A percentile compares a stretch with the other conserved stretches of the same genome.
Evolutionary conservation across 1,284 basidiomycete species (phyloP).

Genomic region (Sphagnurus paluster): DNA sequence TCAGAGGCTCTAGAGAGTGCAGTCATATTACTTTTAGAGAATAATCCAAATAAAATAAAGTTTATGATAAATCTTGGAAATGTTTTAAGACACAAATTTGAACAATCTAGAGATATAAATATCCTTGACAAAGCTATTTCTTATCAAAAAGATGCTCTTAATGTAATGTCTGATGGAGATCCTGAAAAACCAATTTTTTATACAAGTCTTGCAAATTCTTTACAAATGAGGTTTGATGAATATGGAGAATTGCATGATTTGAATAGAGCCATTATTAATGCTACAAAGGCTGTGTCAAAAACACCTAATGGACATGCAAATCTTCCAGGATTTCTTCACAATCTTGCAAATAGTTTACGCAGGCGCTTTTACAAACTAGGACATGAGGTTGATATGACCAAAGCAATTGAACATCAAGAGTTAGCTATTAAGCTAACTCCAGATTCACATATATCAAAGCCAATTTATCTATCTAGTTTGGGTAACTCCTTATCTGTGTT

Average conservation of each 20-base stretch:
- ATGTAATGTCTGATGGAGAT: not conserved
- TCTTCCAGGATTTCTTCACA: not conserved
- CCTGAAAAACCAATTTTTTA: not conserved
- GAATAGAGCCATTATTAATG: not conserved
- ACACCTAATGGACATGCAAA: constrained; percentile 1
- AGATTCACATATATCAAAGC: constrained; percentile 4
- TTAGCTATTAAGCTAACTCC: constrained; percentile 11
- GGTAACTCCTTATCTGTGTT: constrained; percentile 7
- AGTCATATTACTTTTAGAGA: not conserved
- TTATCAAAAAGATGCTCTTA: not conserved
- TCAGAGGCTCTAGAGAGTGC: constrained; percentile 8
- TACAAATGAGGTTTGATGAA: not conserved
- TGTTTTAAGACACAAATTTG: not conserved
- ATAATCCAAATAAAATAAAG: not conserved
- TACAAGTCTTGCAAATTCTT: not conserved
- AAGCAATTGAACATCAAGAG: constrained; percentile 1
- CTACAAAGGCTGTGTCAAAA: not conserved
- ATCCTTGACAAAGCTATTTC: constrained; percentile 1
- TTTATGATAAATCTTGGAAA: constrained; percentile 2
- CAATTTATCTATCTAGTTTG: constrained; percentile 10
- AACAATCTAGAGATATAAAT: not conserved
- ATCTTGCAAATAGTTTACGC: constrained; percentile 1
- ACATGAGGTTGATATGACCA: not conserved
- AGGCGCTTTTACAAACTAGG: not conserved
- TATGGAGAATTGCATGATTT: constrained; percentile 6